These are phyloP conservation scores for Cruciata laevipes DNA, from an alignment of 257 asterid genomes.

Conservation along the genomic window DNA sequence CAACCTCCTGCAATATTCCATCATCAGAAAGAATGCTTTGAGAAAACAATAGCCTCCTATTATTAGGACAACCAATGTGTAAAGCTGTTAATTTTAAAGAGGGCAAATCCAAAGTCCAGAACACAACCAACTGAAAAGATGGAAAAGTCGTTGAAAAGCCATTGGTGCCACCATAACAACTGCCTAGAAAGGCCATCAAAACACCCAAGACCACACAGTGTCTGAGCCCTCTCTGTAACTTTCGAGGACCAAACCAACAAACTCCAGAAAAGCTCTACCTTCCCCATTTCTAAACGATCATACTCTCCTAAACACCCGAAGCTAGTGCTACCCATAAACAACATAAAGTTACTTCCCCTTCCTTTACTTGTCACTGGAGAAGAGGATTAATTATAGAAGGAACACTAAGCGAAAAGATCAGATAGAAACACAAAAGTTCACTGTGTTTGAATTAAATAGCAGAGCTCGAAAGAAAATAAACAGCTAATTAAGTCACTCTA, in stretches of 20 bases:
- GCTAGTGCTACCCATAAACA: neutral
- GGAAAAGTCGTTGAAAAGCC: neutral
- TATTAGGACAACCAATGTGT: neutral
- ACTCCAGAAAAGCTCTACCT: slow-evolving; percentile 3
- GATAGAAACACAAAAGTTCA: neutral
- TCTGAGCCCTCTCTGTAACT: neutral
- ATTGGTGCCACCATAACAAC: neutral
- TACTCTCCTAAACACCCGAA: neutral
- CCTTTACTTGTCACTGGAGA: neutral
- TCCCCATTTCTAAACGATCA: neutral
- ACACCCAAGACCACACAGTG: neutral
- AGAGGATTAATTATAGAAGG: neutral
- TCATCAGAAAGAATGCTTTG: neutral
- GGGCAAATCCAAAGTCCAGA: neutral
- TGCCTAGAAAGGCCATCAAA: slow-evolving; percentile 1
- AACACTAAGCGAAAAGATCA: slow-evolving; percentile 5
- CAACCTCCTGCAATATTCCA: slow-evolving; percentile 59
- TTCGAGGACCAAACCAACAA: neutral
- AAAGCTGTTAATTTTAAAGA: neutral
- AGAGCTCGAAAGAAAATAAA: neutral
- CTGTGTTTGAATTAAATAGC: neutral
- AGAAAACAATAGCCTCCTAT: neutral
- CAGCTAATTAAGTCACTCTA: neutral
- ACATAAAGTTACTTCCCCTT: neutral
- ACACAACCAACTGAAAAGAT: neutral